Conservation (phyloP, 2,329 filamentous ascomycete genomes). For the Pseudocercospora fuligena region DNA sequence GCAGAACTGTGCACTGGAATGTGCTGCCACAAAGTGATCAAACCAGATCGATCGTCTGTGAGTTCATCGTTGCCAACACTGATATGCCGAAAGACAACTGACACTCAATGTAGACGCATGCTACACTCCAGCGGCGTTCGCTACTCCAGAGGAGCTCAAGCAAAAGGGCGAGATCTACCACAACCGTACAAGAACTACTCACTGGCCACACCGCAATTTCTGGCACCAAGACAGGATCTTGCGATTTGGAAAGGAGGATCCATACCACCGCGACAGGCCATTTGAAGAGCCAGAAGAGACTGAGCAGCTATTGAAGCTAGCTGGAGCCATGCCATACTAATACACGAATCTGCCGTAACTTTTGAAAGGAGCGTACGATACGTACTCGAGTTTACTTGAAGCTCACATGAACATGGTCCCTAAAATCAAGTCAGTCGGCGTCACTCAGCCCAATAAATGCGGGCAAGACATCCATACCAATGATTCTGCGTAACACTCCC, state of each 20-base stretch:
- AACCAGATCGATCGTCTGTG: conserved; percentile 26
- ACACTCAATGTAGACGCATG: conserved; percentile 17
- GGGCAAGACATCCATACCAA: too few relatives aligned
- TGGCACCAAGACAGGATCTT: conserved; percentile 18
- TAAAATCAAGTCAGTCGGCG: too few relatives aligned
- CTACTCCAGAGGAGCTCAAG: conserved; percentile 17
- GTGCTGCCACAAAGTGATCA: conserved; percentile 22
- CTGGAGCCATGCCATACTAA: conserved; percentile 22
- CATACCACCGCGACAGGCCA: conserved; percentile 21
- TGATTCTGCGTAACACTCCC: conserved; percentile 12
- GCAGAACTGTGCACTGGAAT: conserved; percentile 53
- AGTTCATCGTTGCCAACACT: neutral
- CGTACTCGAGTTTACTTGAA: too few relatives aligned
- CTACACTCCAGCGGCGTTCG: conserved; percentile 22
- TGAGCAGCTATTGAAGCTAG: conserved; percentile 22
- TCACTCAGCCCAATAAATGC: too few relatives aligned
- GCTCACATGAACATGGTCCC: too few relatives aligned
- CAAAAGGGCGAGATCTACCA: conserved; percentile 22
- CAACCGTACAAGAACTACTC: conserved; percentile 17
- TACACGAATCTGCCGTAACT: too few relatives aligned
- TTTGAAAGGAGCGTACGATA: too few relatives aligned
- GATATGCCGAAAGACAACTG: neutral
- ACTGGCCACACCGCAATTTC: conserved; percentile 26
- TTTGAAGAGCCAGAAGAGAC: conserved; percentile 27
- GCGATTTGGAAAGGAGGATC: conserved; percentile 18